Conservation (phyloP, 2,329 filamentous ascomycete species). For the Thelonectria olida region DNA sequence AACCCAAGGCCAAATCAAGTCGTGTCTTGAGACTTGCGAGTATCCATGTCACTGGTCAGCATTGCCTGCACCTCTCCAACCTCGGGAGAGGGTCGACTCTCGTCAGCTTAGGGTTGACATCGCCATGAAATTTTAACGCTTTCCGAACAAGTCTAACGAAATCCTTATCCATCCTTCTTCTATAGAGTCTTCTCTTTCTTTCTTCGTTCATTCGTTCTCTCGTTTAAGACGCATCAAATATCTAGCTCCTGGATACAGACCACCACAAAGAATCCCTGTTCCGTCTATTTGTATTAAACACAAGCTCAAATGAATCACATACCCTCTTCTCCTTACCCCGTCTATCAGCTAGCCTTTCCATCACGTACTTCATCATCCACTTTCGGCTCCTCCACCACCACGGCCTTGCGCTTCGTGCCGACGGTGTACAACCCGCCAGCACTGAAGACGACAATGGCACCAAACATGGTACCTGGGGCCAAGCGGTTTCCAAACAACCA, state of each 20-base stretch:
- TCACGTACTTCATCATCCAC: slow-evolving; percentile 14
- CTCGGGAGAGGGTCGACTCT: background rate
- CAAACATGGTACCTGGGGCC: slow-evolving; percentile 78
- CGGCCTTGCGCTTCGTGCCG: slow-evolving; percentile 62
- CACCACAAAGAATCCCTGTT: slow-evolving; percentile 11
- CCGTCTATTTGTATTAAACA: slow-evolving; percentile 16
- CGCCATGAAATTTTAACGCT: background rate
- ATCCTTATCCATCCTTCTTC: background rate
- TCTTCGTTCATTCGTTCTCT: slow-evolving; percentile 1
- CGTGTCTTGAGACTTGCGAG: no score
- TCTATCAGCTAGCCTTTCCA: slow-evolving; percentile 30
- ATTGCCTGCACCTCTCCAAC: no score
- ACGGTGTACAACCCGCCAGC: slow-evolving; percentile 92
- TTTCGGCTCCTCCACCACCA: slow-evolving; percentile 21
- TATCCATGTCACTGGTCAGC: no score
- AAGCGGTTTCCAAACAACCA: slow-evolving; percentile 92
- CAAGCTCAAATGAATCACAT: background rate
- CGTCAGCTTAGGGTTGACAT: background rate
- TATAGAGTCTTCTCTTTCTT: background rate
- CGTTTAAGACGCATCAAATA: background rate
- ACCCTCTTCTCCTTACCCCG: background rate
- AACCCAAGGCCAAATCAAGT: no score
- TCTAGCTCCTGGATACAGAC: background rate
- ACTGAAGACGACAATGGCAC: slow-evolving; percentile 86
- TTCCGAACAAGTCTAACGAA: background rate